phyloP scores from a whole-genome alignment of 371 early-diverging fungal species.

The Mortierella sp. region DNA sequence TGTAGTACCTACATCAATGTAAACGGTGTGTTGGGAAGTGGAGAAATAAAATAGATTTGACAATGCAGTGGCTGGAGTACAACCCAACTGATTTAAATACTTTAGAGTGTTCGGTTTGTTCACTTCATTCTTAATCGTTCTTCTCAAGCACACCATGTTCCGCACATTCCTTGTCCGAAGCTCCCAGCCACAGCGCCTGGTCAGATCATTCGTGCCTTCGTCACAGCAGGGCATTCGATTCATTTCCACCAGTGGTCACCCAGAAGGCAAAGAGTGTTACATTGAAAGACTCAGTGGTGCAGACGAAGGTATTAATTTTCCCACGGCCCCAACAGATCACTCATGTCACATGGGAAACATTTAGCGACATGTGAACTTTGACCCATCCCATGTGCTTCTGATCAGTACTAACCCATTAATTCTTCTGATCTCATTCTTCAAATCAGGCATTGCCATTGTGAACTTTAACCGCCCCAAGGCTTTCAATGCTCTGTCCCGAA shows the following conservation, averaged over 20 bases:
- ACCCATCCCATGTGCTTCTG: no score
- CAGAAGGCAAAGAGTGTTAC: conserved; percentile 69
- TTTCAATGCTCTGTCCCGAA: conserved; percentile 91
- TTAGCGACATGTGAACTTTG: no score
- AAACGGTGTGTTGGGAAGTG: no score
- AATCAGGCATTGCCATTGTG: conserved; percentile 83
- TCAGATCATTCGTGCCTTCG: conserved; percentile 16
- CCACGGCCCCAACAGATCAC: conserved; percentile 20
- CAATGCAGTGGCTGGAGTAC: not conserved
- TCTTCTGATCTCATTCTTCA: not conserved
- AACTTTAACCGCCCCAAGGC: conserved; percentile 89
- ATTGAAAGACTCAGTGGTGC: conserved; percentile 70
- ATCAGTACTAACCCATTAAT: not conserved
- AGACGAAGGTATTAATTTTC: conserved; percentile 61
- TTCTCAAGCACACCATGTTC: conserved; percentile 27
- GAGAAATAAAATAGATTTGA: no score
- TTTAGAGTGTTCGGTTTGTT: no score
- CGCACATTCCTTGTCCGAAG: conserved; percentile 52
- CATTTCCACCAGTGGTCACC: conserved; percentile 33
- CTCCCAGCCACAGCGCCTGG: conserved; percentile 37
- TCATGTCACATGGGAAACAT: not conserved
- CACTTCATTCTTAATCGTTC: not conserved
- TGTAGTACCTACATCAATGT: no score
- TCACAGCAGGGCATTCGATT: conserved; percentile 36
- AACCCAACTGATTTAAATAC: no score